A percentile compares a stretch with the other conserved stretches of the same genome.
phyloP scores from a whole-genome alignment of 2,329 filamentous ascomycete species.

The Trichothecium sympodiale region DNA sequence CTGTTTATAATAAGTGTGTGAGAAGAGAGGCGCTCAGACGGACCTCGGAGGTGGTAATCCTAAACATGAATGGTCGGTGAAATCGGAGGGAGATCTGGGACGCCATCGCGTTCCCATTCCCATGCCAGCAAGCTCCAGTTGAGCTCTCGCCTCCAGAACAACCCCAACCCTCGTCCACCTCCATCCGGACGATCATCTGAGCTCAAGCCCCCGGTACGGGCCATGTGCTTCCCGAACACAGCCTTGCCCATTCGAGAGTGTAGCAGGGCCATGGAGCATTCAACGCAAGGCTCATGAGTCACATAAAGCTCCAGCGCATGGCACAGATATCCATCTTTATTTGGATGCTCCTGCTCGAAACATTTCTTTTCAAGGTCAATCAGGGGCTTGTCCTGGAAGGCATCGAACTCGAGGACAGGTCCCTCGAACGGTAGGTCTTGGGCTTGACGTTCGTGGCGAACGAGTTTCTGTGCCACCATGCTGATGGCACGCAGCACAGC shows the following conservation, averaged over 20 bases:
- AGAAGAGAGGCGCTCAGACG: slow-evolving; percentile 18
- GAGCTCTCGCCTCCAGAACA: slow-evolving; percentile 65
- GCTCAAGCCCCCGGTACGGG: slow-evolving; percentile 69
- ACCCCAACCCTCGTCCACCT: slow-evolving; percentile 50
- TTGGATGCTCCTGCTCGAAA: slow-evolving; percentile 53
- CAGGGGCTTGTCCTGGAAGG: slow-evolving; percentile 58
- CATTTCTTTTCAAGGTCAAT: slow-evolving; percentile 53
- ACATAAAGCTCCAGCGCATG: slow-evolving; percentile 88
- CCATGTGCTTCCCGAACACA: slow-evolving; percentile 71
- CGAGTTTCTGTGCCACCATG: slow-evolving; percentile 64
- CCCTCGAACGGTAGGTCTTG: slow-evolving; percentile 20
- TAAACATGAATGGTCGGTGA: slow-evolving; percentile 39
- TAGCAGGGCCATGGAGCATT: slow-evolving; percentile 93
- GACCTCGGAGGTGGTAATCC: slow-evolving; percentile 30
- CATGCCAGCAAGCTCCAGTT: slow-evolving; percentile 80
- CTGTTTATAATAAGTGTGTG: not conserved
- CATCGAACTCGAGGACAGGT: slow-evolving; percentile 42
- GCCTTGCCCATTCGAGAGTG: slow-evolving; percentile 86
- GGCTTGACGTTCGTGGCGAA: slow-evolving; percentile 39
- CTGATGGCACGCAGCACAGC: slow-evolving; percentile 69
- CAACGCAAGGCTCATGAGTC: slow-evolving; percentile 91
- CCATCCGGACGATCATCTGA: slow-evolving; percentile 56
- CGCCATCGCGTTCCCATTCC: slow-evolving; percentile 52
- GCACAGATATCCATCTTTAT: slow-evolving; percentile 79
- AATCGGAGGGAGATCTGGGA: slow-evolving; percentile 26